These are phyloP conservation scores for Salvia miltiorrhiza DNA, from an alignment of 257 asterid genomes.

Conservation along the genomic window DNA sequence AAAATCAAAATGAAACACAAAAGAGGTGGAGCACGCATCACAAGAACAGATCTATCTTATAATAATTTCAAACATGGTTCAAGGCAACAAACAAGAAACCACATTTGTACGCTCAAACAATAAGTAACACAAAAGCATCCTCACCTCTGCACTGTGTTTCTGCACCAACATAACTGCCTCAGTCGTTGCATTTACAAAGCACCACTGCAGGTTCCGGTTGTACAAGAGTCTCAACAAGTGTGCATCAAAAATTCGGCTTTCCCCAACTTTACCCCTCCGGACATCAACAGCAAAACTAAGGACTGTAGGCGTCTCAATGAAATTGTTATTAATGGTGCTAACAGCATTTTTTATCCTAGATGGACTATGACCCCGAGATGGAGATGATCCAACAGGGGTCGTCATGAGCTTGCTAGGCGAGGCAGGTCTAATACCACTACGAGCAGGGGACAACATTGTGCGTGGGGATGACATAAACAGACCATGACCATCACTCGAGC, in stretches of 20 bases:
- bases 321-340: constrained; percentile 66
- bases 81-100: not conserved
- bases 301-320: constrained; percentile 74
- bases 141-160: constrained; percentile 81
- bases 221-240: constrained; percentile 80
- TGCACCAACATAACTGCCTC: constrained; percentile 69
- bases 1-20: not conserved
- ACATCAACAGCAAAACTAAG: constrained; percentile 93
- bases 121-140: constrained; percentile 19
- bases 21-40: not conserved
- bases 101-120: not conserved
- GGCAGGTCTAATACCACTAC: constrained; percentile 65
- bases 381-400: constrained; percentile 65
- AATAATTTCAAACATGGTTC: constrained; percentile 6
- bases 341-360: constrained; percentile 71
- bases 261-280: constrained; percentile 94
- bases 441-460: constrained; percentile 69
- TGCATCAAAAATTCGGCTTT: constrained; percentile 73
- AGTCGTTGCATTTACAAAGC: constrained; percentile 78
- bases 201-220: constrained; percentile 92
- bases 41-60: not conserved
- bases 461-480: constrained; percentile 38
- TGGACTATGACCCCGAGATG: constrained; percentile 73
- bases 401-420: constrained; percentile 69
- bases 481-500: constrained; percentile 53